These are phyloP conservation scores for Parathielavia appendiculata DNA, from an alignment of 495 filamentous ascomycete species.

Conservation along the genomic window DNA sequence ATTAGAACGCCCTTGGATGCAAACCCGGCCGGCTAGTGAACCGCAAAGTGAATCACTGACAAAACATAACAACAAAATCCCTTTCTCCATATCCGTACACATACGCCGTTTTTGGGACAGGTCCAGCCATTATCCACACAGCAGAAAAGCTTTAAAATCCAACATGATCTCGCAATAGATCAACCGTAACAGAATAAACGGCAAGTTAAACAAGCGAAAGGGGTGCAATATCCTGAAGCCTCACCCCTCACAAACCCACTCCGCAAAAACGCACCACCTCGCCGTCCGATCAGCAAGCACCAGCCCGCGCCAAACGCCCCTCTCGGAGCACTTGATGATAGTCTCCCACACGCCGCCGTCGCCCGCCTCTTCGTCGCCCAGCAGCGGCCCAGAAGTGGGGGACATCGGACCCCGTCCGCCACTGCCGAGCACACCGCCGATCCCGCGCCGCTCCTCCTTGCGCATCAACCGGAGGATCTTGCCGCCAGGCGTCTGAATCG, in stretches of 20 bases:
- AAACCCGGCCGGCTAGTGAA: slow-evolving; percentile 7
- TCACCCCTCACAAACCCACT: slow-evolving; percentile 65
- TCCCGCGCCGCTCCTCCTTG: slow-evolving; percentile 67
- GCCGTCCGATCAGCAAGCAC: slow-evolving; percentile 94
- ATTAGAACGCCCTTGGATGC: slow-evolving; percentile 10
- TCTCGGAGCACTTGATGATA: slow-evolving; percentile 92
- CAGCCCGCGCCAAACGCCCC: slow-evolving; percentile 84
- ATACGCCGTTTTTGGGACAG: background rate
- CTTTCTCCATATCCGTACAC: background rate
- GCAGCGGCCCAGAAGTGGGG: slow-evolving; percentile 35
- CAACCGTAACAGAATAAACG: background rate
- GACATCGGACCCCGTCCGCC: slow-evolving; percentile 37
- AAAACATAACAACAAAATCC: background rate
- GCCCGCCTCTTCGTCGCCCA: slow-evolving; percentile 51
- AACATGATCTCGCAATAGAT: background rate
- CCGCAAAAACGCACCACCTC: slow-evolving; percentile 96
- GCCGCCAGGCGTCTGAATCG: slow-evolving; percentile 90
- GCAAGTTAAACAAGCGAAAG: background rate
- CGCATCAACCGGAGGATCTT: slow-evolving; percentile 88
- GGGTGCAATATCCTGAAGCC: background rate
- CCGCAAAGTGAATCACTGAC: background rate
- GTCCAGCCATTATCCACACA: slow-evolving; percentile 9
- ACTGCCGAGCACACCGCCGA: slow-evolving; percentile 26
- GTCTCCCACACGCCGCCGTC: slow-evolving; percentile 93
- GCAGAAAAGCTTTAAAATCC: background rate